Percentiles rank a stretch among this genome's conserved stretches.
phyloP scores from a whole-genome alignment of 1,284 basidiomycete species.

The Blastosporella zonata region DNA sequence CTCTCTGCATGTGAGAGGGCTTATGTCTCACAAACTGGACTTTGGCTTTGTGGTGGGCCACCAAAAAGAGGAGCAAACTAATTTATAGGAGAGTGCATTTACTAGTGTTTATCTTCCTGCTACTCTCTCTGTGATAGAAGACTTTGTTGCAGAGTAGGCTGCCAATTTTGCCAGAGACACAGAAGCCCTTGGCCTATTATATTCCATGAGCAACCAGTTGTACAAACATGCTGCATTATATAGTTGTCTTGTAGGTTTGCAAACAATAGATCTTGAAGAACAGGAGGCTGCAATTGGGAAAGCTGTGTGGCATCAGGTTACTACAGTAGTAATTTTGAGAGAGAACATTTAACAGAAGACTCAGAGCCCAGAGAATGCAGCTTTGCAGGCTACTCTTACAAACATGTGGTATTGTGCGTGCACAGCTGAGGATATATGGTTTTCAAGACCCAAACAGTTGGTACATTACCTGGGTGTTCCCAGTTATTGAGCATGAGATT shows the following conservation, averaged over 20 bases:
- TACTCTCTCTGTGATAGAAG: too few relatives aligned
- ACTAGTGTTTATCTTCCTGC: too few relatives aligned
- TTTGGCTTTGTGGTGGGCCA: too few relatives aligned
- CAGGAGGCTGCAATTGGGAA: constrained; percentile 29
- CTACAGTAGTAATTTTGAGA: constrained; percentile 31
- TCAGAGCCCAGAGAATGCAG: constrained; percentile 22
- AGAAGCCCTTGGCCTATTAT: constrained; percentile 15
- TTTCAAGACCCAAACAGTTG: constrained; percentile 25
- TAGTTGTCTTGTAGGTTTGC: constrained; percentile 14
- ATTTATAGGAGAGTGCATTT: too few relatives aligned
- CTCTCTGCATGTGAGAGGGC: too few relatives aligned
- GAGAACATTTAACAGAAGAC: constrained; percentile 36
- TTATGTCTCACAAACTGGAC: too few relatives aligned
- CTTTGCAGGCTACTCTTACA: constrained; percentile 26
- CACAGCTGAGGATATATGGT: constrained; percentile 29
- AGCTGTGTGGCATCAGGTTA: constrained; percentile 34
- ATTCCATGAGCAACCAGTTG: neutral
- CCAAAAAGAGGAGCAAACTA: too few relatives aligned
- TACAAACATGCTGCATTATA: constrained; percentile 23
- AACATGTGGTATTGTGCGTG: constrained; percentile 35
- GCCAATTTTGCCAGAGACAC: constrained; percentile 20
- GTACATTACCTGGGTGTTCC: neutral
- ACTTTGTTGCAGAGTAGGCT: too few relatives aligned
- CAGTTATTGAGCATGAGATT: constrained; percentile 16
- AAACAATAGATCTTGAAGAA: constrained; percentile 1